Evolutionary conservation across 2,329 filamentous ascomycete species (phyloP).

Genomic region (Myriangium duriaei): DNA sequence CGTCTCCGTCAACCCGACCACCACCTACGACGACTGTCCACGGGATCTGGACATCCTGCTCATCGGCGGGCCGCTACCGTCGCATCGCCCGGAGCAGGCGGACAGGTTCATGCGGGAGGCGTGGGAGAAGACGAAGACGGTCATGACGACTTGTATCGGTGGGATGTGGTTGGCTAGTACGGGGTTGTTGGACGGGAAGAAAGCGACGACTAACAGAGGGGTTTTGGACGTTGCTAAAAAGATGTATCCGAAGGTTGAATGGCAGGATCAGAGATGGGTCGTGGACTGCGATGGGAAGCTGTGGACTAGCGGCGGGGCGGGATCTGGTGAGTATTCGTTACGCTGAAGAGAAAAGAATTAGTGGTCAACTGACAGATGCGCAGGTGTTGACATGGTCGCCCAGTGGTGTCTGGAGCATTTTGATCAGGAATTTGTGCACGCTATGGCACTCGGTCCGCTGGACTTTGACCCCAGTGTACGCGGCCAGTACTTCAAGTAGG

Average conservation of each 20-base stretch:
- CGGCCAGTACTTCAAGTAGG: conserved; percentile 10
- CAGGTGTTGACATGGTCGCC: conserved; percentile 18
- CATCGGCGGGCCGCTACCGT: conserved; percentile 25
- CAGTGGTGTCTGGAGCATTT: conserved; percentile 6
- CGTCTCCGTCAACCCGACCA: conserved; percentile 25
- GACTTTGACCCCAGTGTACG: conserved; percentile 5
- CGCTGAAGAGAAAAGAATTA: no score
- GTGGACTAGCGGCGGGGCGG: conserved; percentile 29
- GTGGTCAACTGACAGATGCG: no score
- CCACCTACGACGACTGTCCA: conserved; percentile 30
- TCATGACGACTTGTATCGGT: conserved; percentile 29
- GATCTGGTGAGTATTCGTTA: no score
- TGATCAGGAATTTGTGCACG: conserved; percentile 1
- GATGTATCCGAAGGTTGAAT: conserved; percentile 24
- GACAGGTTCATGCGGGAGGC: conserved; percentile 21
- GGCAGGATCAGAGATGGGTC: conserved; percentile 30
- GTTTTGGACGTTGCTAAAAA: conserved; percentile 19
- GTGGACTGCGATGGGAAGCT: conserved; percentile 23
- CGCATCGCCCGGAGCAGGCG: conserved; percentile 22
- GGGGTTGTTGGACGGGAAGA: conserved; percentile 27
- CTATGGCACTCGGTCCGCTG: conserved; percentile 5
- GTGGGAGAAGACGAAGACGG: conserved; percentile 23
- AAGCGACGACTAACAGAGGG: conserved; percentile 28
- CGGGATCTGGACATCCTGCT: conserved; percentile 31
- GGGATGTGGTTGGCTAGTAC: conserved; percentile 28